Evolutionary conservation across 2,329 filamentous ascomycete species (phyloP).

Genomic region (Colletotrichum chrysophilum): DNA sequence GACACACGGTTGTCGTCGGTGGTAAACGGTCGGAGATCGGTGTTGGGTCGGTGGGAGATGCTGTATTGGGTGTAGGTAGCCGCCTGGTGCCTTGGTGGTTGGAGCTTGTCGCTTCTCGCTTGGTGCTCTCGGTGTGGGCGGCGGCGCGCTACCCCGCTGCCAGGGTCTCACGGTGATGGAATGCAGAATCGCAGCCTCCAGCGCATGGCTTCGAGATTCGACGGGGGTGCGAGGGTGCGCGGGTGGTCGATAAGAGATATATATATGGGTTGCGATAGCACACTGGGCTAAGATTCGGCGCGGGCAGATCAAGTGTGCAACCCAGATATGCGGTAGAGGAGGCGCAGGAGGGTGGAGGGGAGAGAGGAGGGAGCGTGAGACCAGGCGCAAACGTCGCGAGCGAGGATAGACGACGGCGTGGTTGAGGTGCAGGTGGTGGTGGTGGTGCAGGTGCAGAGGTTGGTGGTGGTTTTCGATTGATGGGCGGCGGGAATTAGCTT

Average conservation of each 20-base stretch:
- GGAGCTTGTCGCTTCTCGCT: not conserved
- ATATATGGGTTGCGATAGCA: not conserved
- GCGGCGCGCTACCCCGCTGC: constrained; percentile 19
- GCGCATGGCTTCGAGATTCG: constrained; percentile 10
- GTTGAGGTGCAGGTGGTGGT: not conserved
- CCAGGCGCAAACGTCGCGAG: not conserved
- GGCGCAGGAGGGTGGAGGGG: not conserved
- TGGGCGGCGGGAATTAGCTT: not conserved
- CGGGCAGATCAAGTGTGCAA: not conserved
- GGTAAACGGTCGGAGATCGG: constrained; percentile 14
- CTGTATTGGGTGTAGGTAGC: constrained; percentile 18
- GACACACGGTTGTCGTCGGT: not conserved
- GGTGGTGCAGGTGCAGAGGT: not conserved
- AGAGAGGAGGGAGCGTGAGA: not conserved
- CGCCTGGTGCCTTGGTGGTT: not conserved
- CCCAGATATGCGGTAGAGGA: not conserved
- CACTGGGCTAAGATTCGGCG: not conserved
- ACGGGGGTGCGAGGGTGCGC: not conserved
- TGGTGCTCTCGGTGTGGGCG: not conserved
- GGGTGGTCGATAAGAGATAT: not conserved
- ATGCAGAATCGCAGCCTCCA: constrained; percentile 19
- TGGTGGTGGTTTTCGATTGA: not conserved
- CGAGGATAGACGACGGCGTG: not conserved
- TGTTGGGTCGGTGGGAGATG: constrained; percentile 12
- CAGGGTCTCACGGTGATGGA: constrained; percentile 22